Base-by-base conservation (phyloP, 345 rosid genomes). In the Eucalyptus viminalis region DNA sequence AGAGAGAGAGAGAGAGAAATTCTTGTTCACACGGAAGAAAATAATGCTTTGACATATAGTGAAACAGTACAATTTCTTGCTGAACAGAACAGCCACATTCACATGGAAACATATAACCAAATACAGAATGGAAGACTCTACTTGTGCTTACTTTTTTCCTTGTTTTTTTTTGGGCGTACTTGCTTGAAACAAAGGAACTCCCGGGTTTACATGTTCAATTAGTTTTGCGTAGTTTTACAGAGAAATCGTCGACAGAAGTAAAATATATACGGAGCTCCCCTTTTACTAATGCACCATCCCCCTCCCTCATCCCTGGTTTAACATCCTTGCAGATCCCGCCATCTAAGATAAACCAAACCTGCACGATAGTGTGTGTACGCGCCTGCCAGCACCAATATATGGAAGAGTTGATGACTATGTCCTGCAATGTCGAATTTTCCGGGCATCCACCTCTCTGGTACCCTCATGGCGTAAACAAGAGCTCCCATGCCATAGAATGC, bases 351-450 rank as follows among this genome's bases (percentile, higher is more conserved):
- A 86, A 97, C 93, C 87, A 97, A 91, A 56, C 98, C 99, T 9
- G 99, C 98, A 40, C 90, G 96, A 87, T 97, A 97, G 53, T 97
- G 99, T 21, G 98, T 94, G 67, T 94, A 97, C 0, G 98, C 99
- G 80, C 98, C 98, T 22, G 99, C 98, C 76, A 97, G 95, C 4
- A 97, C 98, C 86, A 97, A 80, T 80, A 97, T 47, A 90, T 97
- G 99, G 91, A 97, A 97, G 86, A 97, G 94, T 80, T 97, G 99
- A 89, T 97, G 99, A 88, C 99, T 97, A 72, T 97, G 98, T 86
- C 99, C 99, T 15, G 98, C 99, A 88, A 97, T 95, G 94, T 97
- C 99, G 31, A 97, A 97, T 86, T 95, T 97, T 14, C 99, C 99
- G 0, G 99, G 99, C 98, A 92, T 96, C 99, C 99, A 97, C 86